Conservation (phyloP, 495 filamentous ascomycete species). For the Penicillium samsonianum region DNA sequence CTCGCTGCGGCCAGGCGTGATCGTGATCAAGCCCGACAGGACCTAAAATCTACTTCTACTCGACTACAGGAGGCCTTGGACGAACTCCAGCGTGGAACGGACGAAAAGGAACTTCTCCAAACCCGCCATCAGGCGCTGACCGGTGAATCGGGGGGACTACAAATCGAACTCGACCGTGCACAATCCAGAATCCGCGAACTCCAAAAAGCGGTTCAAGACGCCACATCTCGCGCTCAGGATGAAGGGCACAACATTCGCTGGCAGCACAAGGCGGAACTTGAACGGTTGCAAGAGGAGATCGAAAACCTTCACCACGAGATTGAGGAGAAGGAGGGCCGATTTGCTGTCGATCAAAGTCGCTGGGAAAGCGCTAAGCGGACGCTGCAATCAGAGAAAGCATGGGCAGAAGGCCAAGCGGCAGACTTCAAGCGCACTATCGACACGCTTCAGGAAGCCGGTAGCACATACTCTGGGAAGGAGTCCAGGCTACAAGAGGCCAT, state of each 20-base stretch:
- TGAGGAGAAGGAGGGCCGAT: constrained; percentile 71
- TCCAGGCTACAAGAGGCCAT: constrained; percentile 63
- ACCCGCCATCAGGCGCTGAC: constrained; percentile 69
- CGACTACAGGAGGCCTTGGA: constrained; percentile 54
- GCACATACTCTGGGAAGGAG: constrained; percentile 65
- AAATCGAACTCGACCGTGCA: constrained; percentile 61
- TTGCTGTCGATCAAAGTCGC: constrained; percentile 67
- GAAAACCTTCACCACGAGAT: constrained; percentile 69
- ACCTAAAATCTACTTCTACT: constrained; percentile 43
- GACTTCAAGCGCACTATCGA: constrained; percentile 74
- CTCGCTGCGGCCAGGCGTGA: constrained; percentile 42
- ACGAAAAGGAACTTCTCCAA: constrained; percentile 72
- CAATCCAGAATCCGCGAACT: constrained; percentile 58
- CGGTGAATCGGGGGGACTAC: constrained; percentile 65
- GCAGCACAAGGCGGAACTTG: constrained; percentile 65
- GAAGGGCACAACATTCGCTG: constrained; percentile 56
- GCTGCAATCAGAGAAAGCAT: constrained; percentile 65
- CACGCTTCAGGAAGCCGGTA: constrained; percentile 66
- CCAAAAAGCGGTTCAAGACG: constrained; percentile 57
- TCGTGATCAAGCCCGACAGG: constrained; percentile 35
- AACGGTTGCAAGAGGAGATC: constrained; percentile 64
- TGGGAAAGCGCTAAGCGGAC: constrained; percentile 68
- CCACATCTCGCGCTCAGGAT: constrained; percentile 58
- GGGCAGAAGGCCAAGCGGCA: constrained; percentile 65
- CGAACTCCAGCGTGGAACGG: constrained; percentile 56